Evolutionary conservation across 2,329 filamentous ascomycete genomes (phyloP), one percentile per base, ranked within the genome.

Genomic region (Talaromyces marneffei): DNA sequence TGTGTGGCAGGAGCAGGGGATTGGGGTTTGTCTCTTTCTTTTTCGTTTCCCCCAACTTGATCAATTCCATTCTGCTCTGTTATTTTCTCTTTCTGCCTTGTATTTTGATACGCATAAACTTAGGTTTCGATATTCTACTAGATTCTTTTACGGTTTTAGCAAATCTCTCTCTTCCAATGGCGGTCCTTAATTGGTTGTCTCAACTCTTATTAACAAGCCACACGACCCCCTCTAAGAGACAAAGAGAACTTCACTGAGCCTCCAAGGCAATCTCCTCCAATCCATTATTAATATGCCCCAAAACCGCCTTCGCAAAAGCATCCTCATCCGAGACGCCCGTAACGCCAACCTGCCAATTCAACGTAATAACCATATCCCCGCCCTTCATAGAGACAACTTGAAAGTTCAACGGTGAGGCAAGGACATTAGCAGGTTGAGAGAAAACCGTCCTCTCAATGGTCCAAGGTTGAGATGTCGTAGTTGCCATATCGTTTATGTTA

Each of bases 301-400:
- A 35, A 23, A 57, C 20, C n/a, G 27, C 40, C 37, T 46, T 20
- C 7, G 55, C 40, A 27, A 57, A 57, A 1, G 8, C 25, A 33
- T 72, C 68, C 35, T 74, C 74, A 16, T 72, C 67, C 5, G 68
- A 55, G 1, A 79, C 57, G 4, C 70, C 77, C 59, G 81, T 66
- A 46, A 76, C 76, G 0, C 78, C 78, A 20, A 64, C 63, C 64
- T 77, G 75, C 80, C 80, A 82, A 6, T 72, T 77, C 12, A 77
- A 65, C 1, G 72, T 71, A 44, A 77, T 69, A 4, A 72, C 67
- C 67, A 82, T 64, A 44, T 67, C 68, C 0, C 78, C 77, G 0
- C 69, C 71, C 48, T 77, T 75, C 18, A 73, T 69, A 62, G 74
- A 78, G 0, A 77, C 72, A 1, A 79, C 55, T 63, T 77, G 79